phyloP scores from a whole-genome alignment of 305 asterid species.

The Fraxinus floribunda region DNA sequence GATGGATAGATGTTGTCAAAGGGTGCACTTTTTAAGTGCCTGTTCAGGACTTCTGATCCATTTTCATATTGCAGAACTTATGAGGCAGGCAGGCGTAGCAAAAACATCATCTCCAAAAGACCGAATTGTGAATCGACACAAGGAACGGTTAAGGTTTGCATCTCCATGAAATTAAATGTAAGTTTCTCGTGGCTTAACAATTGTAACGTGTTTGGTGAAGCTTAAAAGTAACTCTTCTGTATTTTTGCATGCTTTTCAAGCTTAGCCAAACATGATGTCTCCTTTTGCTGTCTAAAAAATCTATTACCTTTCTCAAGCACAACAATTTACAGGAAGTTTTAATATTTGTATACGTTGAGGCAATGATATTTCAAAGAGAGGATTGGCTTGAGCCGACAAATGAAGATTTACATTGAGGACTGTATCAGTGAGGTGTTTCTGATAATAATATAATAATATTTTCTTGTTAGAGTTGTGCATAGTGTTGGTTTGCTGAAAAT shows the following conservation, averaged over 20 bases:
- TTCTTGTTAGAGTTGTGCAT: conserved; percentile 28
- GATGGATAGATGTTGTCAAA: neutral
- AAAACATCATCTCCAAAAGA: conserved; percentile 44
- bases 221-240: neutral
- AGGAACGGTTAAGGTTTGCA: conserved; percentile 34
- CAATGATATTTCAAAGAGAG: neutral
- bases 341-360: conserved; percentile 4
- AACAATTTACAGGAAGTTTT: conserved; percentile 2
- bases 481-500: conserved; percentile 24
- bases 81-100: conserved; percentile 45
- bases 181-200: neutral
- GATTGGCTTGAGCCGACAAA: conserved; percentile 8
- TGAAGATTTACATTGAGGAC: conserved; percentile 11
- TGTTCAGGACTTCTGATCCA: neutral
- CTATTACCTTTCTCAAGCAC: conserved; percentile 13
- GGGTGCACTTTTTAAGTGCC: neutral
- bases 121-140: conserved; percentile 31
- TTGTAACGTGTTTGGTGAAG: neutral
- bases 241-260: conserved; percentile 6
- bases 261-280: neutral
- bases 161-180: conserved; percentile 33
- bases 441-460: conserved; percentile 13
- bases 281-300: neutral
- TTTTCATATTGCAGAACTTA: conserved; percentile 35
- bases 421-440: conserved; percentile 4